Percentiles rank a stretch among this genome's conserved stretches.
Conservation (phyloP, 306 rosid genomes). For the Canavalia ensiformis region DNA sequence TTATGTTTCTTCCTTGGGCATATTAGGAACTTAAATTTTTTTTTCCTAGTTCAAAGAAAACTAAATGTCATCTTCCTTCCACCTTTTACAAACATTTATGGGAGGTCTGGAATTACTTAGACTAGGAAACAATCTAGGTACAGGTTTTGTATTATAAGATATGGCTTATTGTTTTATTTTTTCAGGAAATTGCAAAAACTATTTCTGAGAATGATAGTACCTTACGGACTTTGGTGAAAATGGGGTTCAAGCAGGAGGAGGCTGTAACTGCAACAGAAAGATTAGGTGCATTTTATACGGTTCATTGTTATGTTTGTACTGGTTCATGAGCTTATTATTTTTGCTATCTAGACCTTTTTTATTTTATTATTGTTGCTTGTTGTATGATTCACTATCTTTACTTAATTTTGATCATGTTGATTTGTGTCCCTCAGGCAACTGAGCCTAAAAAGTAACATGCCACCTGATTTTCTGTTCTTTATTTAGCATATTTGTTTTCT, state of each 20-base stretch:
- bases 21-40: slow-evolving; percentile 23
- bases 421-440: slow-evolving; percentile 5
- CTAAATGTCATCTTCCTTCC: slow-evolving; percentile 9
- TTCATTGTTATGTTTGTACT: slow-evolving; percentile 23
- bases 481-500: background rate
- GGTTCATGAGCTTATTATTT: slow-evolving; percentile 27
- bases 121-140: slow-evolving; percentile 9
- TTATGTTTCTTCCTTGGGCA: slow-evolving; percentile 13
- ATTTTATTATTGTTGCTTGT: slow-evolving; percentile 20
- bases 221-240: slow-evolving; percentile 60
- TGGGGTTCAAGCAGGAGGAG: slow-evolving; percentile 78
- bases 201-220: slow-evolving; percentile 53
- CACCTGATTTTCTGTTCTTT: background rate
- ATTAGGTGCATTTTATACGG: slow-evolving; percentile 69
- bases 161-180: slow-evolving; percentile 32
- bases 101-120: slow-evolving; percentile 3
- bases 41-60: slow-evolving; percentile 17
- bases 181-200: slow-evolving; percentile 65
- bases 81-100: slow-evolving; percentile 21
- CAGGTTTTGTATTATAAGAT: slow-evolving; percentile 23
- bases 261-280: slow-evolving; percentile 82
- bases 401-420: slow-evolving; percentile 17
- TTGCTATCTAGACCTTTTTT: background rate
- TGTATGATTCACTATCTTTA: slow-evolving; percentile 10
- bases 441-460: background rate